Percentiles rank a stretch among this genome's conserved stretches.
Evolutionary conservation across 2,329 filamentous ascomycete genomes (phyloP).

Genomic region (Endocalyx cinctus): DNA sequence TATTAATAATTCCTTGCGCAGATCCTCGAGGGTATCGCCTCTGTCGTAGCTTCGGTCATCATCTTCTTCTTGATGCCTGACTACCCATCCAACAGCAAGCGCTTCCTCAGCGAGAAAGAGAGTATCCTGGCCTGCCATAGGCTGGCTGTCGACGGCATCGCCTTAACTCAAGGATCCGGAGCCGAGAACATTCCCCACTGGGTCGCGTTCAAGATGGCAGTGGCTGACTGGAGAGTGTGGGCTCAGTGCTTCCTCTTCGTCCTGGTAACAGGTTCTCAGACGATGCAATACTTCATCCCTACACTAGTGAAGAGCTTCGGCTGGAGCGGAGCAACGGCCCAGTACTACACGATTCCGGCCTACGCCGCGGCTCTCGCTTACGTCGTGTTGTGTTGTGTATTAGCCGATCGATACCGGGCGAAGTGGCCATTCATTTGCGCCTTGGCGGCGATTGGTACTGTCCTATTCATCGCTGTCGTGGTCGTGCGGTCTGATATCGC

Average conservation of each 20-base stretch:
- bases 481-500: constrained; percentile 9
- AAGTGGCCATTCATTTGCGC: constrained; percentile 23
- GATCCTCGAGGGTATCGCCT: constrained; percentile 13
- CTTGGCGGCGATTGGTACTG: constrained; percentile 17
- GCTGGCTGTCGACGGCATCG: constrained; percentile 19
- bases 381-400: constrained; percentile 19
- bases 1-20: too few relatives aligned
- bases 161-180: constrained; percentile 13
- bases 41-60: constrained; percentile 4
- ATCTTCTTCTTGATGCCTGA: constrained; percentile 19
- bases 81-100: constrained; percentile 13
- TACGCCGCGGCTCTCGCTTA: constrained; percentile 21
- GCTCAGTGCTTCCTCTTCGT: constrained; percentile 20
- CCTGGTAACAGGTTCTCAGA: constrained; percentile 23
- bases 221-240: constrained; percentile 18
- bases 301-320: constrained; percentile 26
- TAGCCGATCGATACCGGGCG: constrained; percentile 19
- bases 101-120: constrained; percentile 15
- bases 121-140: constrained; percentile 17
- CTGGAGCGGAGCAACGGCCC: constrained; percentile 20
- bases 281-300: constrained; percentile 29
- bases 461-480: constrained; percentile 20
- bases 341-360: constrained; percentile 19
- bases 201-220: constrained; percentile 22
- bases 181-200: constrained; percentile 15